phyloP scores from a whole-genome alignment of 2,329 filamentous ascomycete species.

The Microcyclospora pomicola region DNA sequence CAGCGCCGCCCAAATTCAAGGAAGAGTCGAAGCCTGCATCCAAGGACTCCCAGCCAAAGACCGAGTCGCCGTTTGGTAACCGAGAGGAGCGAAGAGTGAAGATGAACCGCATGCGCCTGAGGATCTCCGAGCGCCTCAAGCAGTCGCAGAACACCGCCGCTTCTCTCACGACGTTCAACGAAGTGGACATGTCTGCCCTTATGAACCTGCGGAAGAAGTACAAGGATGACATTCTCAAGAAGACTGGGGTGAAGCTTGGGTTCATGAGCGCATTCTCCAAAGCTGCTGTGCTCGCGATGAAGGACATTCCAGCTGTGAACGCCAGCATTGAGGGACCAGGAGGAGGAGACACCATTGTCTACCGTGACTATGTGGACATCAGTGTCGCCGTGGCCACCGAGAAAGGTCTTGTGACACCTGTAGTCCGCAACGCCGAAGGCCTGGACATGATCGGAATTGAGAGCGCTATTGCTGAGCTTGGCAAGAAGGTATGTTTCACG shows the following conservation, averaged over 20 bases:
- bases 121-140: constrained; percentile 95
- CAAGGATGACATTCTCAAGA: constrained; percentile 93
- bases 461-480: constrained; percentile 78
- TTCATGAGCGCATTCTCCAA: constrained; percentile 98
- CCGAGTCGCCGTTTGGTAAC: constrained; percentile 43
- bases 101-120: constrained; percentile 99
- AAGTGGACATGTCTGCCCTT: constrained; percentile 95
- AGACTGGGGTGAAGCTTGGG: constrained; percentile 93
- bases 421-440: constrained; percentile 83
- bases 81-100: constrained; percentile 89
- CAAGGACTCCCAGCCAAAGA: constrained; percentile 28
- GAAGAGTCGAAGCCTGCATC: constrained; percentile 28
- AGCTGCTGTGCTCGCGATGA: constrained; percentile 82
- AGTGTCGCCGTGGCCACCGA: constrained; percentile 94
- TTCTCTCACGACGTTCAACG: constrained; percentile 95
- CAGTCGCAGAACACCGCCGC: constrained; percentile 98
- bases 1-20: constrained; percentile 23
- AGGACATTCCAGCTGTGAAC: constrained; percentile 86
- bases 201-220: constrained; percentile 97
- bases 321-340: constrained; percentile 93
- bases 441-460: constrained; percentile 85
- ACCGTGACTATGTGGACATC: constrained; percentile 95
- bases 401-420: constrained; percentile 91
- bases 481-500: constrained; percentile 63
- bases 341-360: constrained; percentile 93